phyloP scores from a whole-genome alignment of 2,329 filamentous ascomycete genomes.

The Dothistroma septosporum region DNA sequence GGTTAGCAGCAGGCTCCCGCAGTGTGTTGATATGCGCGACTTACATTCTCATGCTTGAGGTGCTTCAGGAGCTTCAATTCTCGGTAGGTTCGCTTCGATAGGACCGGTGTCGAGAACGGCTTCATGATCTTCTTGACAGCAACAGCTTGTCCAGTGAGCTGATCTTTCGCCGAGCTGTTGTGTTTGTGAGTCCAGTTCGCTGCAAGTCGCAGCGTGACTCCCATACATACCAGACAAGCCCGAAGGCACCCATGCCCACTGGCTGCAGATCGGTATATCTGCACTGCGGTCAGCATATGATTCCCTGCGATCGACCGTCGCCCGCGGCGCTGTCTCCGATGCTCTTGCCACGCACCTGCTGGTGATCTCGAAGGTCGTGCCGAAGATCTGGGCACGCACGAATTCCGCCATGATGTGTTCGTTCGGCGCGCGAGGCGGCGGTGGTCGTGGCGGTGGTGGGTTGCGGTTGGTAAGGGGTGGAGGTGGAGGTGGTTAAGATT shows the following conservation, averaged over 20 bases:
- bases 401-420: conserved; percentile 80
- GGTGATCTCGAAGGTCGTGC: conserved; percentile 99
- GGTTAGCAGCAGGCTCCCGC: conserved; percentile 10
- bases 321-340: conserved; percentile 7
- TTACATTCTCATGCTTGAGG: conserved; percentile 90
- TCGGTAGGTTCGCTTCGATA: conserved; percentile 95
- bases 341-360: conserved; percentile 64
- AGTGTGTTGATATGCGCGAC: conserved; percentile 5
- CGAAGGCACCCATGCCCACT: conserved; percentile 98
- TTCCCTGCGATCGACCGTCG: conserved; percentile 2
- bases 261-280: conserved; percentile 98
- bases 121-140: conserved; percentile 99
- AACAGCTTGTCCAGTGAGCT: conserved; percentile 93
- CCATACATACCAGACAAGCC: conserved; percentile 78
- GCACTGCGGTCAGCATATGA: conserved; percentile 24
- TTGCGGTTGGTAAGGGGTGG: background rate
- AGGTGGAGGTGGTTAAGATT: background rate
- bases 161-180: conserved; percentile 86
- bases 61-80: conserved; percentile 98
- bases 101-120: conserved; percentile 97
- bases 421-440: conserved; percentile 5
- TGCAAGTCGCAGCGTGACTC: background rate
- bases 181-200: conserved; percentile 8
- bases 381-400: conserved; percentile 97
- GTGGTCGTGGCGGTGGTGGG: background rate